A percentile compares a stretch with the other conserved stretches of the same genome.
These are phyloP conservation scores for Colletotrichum zoysiae DNA, from an alignment of 2,329 filamentous ascomycete species.

Conservation along the genomic window DNA sequence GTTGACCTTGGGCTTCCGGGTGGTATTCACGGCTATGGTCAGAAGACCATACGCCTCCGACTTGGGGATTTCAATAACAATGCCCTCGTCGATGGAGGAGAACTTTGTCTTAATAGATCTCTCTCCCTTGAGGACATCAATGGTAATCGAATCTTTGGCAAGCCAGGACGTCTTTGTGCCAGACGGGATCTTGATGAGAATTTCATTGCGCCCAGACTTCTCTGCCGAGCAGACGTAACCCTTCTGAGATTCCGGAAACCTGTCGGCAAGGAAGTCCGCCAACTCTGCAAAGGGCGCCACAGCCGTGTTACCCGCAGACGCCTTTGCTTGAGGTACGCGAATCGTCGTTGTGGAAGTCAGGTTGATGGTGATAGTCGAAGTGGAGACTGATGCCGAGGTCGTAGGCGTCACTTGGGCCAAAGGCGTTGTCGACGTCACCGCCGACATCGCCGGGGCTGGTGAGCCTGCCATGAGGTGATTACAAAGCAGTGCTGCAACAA, in stretches of 20 bases:
- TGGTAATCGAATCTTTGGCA: slow-evolving; percentile 66
- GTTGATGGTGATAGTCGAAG: slow-evolving; percentile 53
- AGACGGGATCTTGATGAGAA: slow-evolving; percentile 66
- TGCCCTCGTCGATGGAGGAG: slow-evolving; percentile 62
- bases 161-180: slow-evolving; percentile 67
- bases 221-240: slow-evolving; percentile 60
- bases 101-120: slow-evolving; percentile 62
- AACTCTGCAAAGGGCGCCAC: slow-evolving; percentile 56
- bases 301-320: slow-evolving; percentile 46
- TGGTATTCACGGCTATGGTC: slow-evolving; percentile 69
- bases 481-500: slow-evolving; percentile 20
- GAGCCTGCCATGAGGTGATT: slow-evolving; percentile 27
- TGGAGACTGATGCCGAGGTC: slow-evolving; percentile 31
- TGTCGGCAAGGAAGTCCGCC: slow-evolving; percentile 57
- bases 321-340: slow-evolving; percentile 46
- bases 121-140: slow-evolving; percentile 65
- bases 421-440: slow-evolving; percentile 13
- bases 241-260: slow-evolving; percentile 47
- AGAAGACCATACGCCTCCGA: slow-evolving; percentile 70
- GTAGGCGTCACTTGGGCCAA: slow-evolving; percentile 1
- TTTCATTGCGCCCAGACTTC: slow-evolving; percentile 60
- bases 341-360: slow-evolving; percentile 54
- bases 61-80: slow-evolving; percentile 64
- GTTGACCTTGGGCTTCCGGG: slow-evolving; percentile 70
- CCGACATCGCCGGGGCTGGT: slow-evolving; percentile 2